Evolutionary conservation across 768 basidiomycete species (phyloP).

Genomic region (Mycena sanguinolenta): DNA sequence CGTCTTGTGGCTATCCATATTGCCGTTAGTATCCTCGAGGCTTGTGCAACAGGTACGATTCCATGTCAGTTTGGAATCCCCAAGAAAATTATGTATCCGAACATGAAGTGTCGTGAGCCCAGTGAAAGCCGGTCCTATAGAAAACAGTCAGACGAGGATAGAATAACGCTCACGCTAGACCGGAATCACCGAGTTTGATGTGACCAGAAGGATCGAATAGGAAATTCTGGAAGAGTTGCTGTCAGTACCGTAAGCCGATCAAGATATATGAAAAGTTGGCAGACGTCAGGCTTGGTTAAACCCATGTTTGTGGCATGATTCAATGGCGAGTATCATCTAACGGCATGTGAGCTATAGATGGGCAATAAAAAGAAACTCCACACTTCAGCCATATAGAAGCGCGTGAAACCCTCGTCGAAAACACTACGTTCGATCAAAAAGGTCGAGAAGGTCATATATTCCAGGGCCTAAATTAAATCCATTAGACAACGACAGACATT

Average conservation of each 20-base stretch:
- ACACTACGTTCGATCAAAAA: constrained; percentile 93
- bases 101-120: constrained; percentile 98
- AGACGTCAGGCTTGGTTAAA: constrained; percentile 97
- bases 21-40: constrained; percentile 83
- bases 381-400: constrained; percentile 96
- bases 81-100: constrained; percentile 38
- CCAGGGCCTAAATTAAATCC: constrained; percentile 74
- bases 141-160: constrained; percentile 31
- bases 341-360: constrained; percentile 23
- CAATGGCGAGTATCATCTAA: constrained; percentile 94
- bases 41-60: constrained; percentile 78
- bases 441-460: constrained; percentile 97
- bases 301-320: constrained; percentile 93
- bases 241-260: constrained; percentile 32
- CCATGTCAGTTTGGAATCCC: constrained; percentile 30
- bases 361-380: constrained; percentile 34
- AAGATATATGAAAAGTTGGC: constrained; percentile 36
- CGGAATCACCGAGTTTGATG: constrained; percentile 95
- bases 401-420: constrained; percentile 91
- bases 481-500: constrained; percentile 45
- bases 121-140: constrained; percentile 90
- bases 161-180: constrained; percentile 82
- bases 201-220: constrained; percentile 94
- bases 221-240: constrained; percentile 77
- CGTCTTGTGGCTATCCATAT: constrained; percentile 78